phyloP scores from a whole-genome alignment of 2,329 filamentous ascomycete species.

The Fusarium camptoceras region DNA sequence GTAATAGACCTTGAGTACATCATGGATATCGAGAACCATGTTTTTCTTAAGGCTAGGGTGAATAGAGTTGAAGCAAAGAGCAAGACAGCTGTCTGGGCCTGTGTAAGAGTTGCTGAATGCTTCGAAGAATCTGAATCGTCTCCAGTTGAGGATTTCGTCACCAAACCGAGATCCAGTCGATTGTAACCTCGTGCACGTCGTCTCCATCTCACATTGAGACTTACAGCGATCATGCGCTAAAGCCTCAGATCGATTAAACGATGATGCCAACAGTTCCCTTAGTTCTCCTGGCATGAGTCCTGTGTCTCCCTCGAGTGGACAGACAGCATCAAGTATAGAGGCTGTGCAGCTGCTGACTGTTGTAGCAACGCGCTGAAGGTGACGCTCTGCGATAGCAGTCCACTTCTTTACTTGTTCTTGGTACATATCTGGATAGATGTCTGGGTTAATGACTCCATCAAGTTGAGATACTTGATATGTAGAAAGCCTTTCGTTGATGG shows the following conservation, averaged over 20 bases:
- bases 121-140: conserved; percentile 37
- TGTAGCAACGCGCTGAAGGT: conserved; percentile 41
- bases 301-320: conserved; percentile 26
- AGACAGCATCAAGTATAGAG: conserved; percentile 32
- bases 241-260: neutral
- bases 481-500: conserved; percentile 45
- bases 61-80: conserved; percentile 8
- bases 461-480: conserved; percentile 49
- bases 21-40: conserved; percentile 51
- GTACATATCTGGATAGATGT: conserved; percentile 48
- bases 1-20: conserved; percentile 54
- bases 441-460: conserved; percentile 49
- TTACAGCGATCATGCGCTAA: conserved; percentile 5
- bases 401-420: conserved; percentile 50
- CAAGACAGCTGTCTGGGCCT: neutral
- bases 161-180: conserved; percentile 44
- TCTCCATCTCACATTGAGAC: conserved; percentile 21
- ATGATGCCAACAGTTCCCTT: neutral
- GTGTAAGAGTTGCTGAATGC: neutral
- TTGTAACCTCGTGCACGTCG: conserved; percentile 23
- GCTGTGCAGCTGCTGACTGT: conserved; percentile 30
- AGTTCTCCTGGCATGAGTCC: conserved; percentile 36
- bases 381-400: conserved; percentile 41
- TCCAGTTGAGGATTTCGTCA: conserved; percentile 34
- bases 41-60: conserved; percentile 40